Conservation (phyloP, 768 basidiomycete species). For the Megacollybia marginata region DNA sequence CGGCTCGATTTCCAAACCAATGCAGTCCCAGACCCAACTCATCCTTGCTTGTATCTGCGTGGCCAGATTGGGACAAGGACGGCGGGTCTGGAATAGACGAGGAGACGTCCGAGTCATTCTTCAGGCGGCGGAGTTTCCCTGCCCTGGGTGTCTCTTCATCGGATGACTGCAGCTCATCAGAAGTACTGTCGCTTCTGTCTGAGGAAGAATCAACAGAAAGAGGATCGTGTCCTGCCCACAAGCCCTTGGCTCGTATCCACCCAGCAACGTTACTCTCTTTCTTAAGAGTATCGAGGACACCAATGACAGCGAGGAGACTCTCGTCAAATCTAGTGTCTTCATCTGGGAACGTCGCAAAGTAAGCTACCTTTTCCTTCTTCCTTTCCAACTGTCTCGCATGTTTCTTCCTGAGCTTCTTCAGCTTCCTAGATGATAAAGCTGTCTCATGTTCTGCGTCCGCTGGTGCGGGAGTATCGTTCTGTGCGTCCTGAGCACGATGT, state of each 20-base stretch:
- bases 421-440: neutral
- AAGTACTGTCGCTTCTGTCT: neutral
- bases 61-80: no score
- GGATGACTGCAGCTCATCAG: neutral
- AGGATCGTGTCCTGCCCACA: conserved; percentile 11
- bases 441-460: neutral
- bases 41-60: no score
- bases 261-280: conserved; percentile 39
- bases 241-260: conserved; percentile 37
- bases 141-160: neutral
- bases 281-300: conserved; percentile 38
- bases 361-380: neutral
- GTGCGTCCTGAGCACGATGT: neutral
- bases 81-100: neutral
- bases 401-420: neutral
- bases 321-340: conserved; percentile 24
- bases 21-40: no score
- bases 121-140: neutral
- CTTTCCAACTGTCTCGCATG: neutral
- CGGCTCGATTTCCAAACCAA: no score
- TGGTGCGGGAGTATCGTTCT: neutral
- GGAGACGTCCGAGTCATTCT: neutral
- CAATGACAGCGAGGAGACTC: conserved; percentile 39
- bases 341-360: conserved; percentile 1
- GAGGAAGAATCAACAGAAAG: neutral